A percentile compares a stretch with the other conserved stretches of the same genome.
phyloP scores from a whole-genome alignment of 2,329 filamentous ascomycete genomes.

The Aureobasidium sp. region DNA sequence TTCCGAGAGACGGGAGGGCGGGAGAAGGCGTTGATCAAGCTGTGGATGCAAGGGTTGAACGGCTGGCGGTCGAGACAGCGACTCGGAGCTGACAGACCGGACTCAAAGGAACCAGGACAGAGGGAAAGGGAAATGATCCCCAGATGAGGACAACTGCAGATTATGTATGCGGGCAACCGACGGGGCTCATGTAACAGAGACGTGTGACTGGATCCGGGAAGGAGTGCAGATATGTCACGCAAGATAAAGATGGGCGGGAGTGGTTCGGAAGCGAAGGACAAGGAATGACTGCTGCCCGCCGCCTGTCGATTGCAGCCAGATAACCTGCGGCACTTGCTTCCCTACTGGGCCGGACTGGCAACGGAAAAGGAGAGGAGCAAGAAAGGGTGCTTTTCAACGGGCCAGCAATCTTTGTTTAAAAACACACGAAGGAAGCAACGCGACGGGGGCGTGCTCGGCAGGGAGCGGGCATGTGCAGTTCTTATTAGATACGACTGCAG shows the following conservation, averaged over 20 bases:
- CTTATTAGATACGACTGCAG: background rate
- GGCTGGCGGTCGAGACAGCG: background rate
- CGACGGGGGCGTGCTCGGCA: background rate
- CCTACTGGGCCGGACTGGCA: background rate
- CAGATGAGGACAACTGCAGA: constrained; percentile 11
- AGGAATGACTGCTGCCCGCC: constrained; percentile 1
- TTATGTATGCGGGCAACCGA: constrained; percentile 9
- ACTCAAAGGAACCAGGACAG: background rate
- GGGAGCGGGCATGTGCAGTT: constrained; percentile 5
- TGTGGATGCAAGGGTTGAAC: constrained; percentile 5
- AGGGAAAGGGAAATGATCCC: background rate
- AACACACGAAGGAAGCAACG: constrained; percentile 1
- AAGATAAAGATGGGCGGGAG: background rate
- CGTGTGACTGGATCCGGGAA: constrained; percentile 9
- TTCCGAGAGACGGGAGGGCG: background rate
- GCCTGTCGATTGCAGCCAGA: constrained; percentile 7
- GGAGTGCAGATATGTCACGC: constrained; percentile 10
- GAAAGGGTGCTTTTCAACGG: background rate
- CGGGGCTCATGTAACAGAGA: background rate
- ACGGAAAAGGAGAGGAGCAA: background rate
- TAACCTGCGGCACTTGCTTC: background rate
- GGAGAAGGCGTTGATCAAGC: background rate
- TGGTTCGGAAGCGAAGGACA: background rate
- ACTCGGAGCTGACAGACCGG: constrained; percentile 1
- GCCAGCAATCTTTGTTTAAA: background rate